Conservation (phyloP, 495 filamentous ascomycete genomes). For the Trypethelium eluteriae region DNA sequence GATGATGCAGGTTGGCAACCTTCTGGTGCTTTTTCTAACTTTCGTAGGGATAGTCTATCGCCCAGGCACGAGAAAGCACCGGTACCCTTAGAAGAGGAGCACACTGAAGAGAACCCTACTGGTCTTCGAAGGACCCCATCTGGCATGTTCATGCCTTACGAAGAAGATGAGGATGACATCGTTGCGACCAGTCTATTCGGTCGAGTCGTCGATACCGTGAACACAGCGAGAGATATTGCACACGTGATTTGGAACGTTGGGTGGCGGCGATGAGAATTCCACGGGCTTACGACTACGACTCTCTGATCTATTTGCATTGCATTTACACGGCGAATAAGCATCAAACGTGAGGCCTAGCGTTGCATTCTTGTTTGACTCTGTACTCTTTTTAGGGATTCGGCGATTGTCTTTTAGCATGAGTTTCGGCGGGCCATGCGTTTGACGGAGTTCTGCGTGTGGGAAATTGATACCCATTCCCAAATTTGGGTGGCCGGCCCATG, state of each 20-base stretch:
- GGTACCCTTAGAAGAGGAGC: slow-evolving; percentile 31
- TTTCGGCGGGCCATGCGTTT: not conserved
- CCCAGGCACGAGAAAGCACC: slow-evolving; percentile 6
- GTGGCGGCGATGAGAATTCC: slow-evolving; percentile 51
- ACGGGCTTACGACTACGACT: not conserved
- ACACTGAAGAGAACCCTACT: slow-evolving; percentile 28
- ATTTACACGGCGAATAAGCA: slow-evolving; percentile 5
- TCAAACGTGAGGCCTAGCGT: not conserved
- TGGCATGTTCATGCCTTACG: slow-evolving; percentile 81
- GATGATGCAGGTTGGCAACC: slow-evolving; percentile 47
- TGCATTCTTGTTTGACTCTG: not conserved
- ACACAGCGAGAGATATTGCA: slow-evolving; percentile 91
- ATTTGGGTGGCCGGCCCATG: not conserved
- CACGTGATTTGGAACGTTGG: slow-evolving; percentile 98
- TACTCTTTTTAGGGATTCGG: not conserved
- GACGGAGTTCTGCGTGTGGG: not conserved
- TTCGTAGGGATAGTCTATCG: slow-evolving; percentile 16
- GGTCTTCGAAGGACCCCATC: slow-evolving; percentile 63
- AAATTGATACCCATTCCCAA: not conserved
- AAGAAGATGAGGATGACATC: slow-evolving; percentile 59
- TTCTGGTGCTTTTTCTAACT: slow-evolving; percentile 32
- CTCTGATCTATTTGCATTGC: slow-evolving; percentile 1
- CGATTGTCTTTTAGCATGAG: not conserved
- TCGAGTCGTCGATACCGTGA: slow-evolving; percentile 84
- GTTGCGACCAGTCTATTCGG: slow-evolving; percentile 60